phyloP scores from a whole-genome alignment of 768 basidiomycete genomes.

The Boletus subparvulus region DNA sequence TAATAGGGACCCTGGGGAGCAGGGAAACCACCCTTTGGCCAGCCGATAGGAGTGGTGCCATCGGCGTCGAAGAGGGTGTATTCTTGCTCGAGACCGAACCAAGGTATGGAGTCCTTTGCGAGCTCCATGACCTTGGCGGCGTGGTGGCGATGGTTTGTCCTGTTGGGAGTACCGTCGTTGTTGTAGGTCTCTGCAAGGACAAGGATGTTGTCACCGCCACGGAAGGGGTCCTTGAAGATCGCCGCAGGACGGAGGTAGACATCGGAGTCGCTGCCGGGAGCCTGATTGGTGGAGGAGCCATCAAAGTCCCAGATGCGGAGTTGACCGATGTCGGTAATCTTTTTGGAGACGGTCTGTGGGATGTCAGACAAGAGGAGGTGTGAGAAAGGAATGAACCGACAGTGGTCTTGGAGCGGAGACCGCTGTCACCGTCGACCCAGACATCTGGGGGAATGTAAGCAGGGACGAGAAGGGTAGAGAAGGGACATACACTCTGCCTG shows the following conservation, averaged over 20 bases:
- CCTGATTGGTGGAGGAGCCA: constrained; percentile 96
- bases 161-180: constrained; percentile 97
- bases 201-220: constrained; percentile 95
- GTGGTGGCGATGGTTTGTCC: constrained; percentile 92
- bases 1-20: constrained; percentile 99
- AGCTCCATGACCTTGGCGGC: constrained; percentile 95
- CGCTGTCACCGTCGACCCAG: constrained; percentile 96
- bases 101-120: constrained; percentile 75
- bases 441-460: constrained; percentile 59
- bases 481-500: constrained; percentile 85
- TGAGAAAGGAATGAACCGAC: constrained; percentile 42
- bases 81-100: constrained; percentile 99
- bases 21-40: constrained; percentile 99
- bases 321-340: constrained; percentile 83
- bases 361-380: not conserved
- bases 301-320: constrained; percentile 99
- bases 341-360: constrained; percentile 78
- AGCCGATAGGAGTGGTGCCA: constrained; percentile 78
- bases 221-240: constrained; percentile 99
- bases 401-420: constrained; percentile 95
- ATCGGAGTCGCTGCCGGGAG: constrained; percentile 93
- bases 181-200: constrained; percentile 98
- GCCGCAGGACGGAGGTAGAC: constrained; percentile 96
- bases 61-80: constrained; percentile 97
- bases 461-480: not conserved